Conservation (phyloP, 805 yeast species). For the Pichia cabralensis region DNA sequence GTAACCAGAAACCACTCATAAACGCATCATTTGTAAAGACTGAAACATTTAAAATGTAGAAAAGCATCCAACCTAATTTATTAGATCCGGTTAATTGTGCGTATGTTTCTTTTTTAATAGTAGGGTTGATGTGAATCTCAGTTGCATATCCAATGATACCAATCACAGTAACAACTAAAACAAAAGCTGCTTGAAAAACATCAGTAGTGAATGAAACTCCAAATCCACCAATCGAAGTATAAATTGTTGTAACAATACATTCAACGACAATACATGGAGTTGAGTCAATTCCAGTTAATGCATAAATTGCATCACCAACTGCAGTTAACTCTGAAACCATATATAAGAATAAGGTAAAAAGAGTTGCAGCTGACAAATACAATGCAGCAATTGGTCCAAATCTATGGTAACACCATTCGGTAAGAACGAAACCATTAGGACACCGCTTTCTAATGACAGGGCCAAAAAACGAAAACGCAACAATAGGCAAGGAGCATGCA, state of each 20-base stretch:
- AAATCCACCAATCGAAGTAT: slow-evolving; percentile 86
- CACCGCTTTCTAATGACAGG: slow-evolving; percentile 69
- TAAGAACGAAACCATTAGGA: slow-evolving; percentile 84
- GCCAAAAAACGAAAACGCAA: slow-evolving; percentile 74
- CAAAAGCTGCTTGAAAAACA: slow-evolving; percentile 70
- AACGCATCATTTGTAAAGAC: slow-evolving; percentile 85
- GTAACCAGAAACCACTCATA: slow-evolving; percentile 86
- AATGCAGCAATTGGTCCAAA: slow-evolving; percentile 66
- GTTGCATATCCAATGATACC: slow-evolving; percentile 74
- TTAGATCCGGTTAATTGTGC: slow-evolving; percentile 56
- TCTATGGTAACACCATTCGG: slow-evolving; percentile 88
- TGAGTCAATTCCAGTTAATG: slow-evolving; percentile 71
- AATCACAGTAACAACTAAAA: slow-evolving; percentile 54
- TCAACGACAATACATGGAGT: slow-evolving; percentile 76
- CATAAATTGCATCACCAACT: slow-evolving; percentile 61
- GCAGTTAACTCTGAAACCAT: slow-evolving; percentile 86
- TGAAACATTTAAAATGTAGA: slow-evolving; percentile 78
- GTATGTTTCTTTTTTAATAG: slow-evolving; percentile 50
- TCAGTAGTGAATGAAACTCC: slow-evolving; percentile 82
- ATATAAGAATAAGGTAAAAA: slow-evolving; percentile 74
- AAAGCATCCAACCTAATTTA: slow-evolving; percentile 78
- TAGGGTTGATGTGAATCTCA: slow-evolving; percentile 51
- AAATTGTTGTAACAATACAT: slow-evolving; percentile 77
- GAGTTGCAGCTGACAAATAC: slow-evolving; percentile 71
- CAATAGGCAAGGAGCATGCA: slow-evolving; percentile 74